These are phyloP conservation scores for Benincasa hispida DNA, from an alignment of 306 rosid genomes.

Conservation along the genomic window DNA sequence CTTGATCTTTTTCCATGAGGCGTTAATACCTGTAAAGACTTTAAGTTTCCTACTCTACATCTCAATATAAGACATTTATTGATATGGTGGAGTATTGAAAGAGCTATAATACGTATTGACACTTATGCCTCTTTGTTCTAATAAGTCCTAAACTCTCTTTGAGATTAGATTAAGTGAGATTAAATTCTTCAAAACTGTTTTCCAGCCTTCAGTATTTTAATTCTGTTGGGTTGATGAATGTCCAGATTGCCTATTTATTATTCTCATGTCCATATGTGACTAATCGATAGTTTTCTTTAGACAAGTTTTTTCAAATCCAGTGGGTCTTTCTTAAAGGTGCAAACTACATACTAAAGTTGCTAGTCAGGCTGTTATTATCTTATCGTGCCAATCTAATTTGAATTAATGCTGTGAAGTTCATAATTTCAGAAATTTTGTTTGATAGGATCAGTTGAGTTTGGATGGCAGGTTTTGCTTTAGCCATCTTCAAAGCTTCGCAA, in stretches of 20 bases:
- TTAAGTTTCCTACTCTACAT: background rate
- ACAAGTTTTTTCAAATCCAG: background rate
- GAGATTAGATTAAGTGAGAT: background rate
- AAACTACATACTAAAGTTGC: background rate
- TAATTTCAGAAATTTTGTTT: background rate
- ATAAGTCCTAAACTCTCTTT: background rate
- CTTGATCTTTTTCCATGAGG: background rate
- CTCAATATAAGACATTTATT: background rate
- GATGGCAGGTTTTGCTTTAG: background rate
- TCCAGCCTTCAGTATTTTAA: too few species aligned
- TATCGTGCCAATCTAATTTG: background rate
- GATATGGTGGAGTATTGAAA: background rate
- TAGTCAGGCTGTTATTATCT: background rate
- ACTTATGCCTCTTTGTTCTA: background rate
- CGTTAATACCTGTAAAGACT: background rate
- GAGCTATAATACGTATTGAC: too few species aligned
- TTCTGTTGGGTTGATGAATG: too few species aligned
- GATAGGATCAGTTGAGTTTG: background rate
- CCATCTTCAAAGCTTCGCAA: background rate
- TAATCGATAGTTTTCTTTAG: too few species aligned
- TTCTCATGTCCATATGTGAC: too few species aligned
- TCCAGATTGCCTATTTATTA: too few species aligned
- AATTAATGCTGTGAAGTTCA: background rate
- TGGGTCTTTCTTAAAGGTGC: background rate
- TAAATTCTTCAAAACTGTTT: too few species aligned